Evolutionary conservation across 176 grass and related monocot genomes (phyloP).

Genomic region (Otatea glauca): DNA sequence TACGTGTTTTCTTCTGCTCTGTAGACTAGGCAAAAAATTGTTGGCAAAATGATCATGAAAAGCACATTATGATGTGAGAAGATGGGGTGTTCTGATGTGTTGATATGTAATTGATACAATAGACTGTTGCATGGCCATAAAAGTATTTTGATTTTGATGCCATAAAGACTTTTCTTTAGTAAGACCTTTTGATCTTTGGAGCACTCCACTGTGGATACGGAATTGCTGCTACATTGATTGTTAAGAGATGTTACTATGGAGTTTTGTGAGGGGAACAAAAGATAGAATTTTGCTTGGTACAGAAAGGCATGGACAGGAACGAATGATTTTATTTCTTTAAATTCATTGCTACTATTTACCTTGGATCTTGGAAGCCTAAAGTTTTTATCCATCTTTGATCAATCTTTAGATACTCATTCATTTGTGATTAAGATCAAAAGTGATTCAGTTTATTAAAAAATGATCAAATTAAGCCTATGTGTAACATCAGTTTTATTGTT

Average conservation of each 20-base stretch:
- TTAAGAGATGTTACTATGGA: too few relatives aligned
- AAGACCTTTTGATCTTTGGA: neutral
- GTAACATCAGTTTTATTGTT: neutral
- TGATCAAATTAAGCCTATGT: too few relatives aligned
- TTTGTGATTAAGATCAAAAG: neutral
- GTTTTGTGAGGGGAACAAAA: too few relatives aligned
- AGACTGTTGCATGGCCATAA: neutral
- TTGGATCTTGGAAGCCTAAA: too few relatives aligned
- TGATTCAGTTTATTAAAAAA: too few relatives aligned
- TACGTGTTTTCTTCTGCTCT: neutral
- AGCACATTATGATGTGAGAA: neutral
- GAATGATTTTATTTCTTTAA: too few relatives aligned
- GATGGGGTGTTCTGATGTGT: neutral
- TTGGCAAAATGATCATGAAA: neutral
- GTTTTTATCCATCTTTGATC: too few relatives aligned
- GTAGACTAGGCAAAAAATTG: neutral
- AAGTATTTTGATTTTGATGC: neutral
- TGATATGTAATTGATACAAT: neutral
- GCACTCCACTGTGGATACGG: neutral
- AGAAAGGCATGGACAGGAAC: too few relatives aligned
- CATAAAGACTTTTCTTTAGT: neutral
- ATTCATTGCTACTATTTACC: too few relatives aligned
- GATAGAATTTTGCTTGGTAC: too few relatives aligned
- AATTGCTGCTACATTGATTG: neutral
- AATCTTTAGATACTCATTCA: too few relatives aligned